Percentiles rank a stretch among this genome's conserved stretches.
phyloP scores from a whole-genome alignment of 345 rosid species.

The Diplotaxis tenuifolia region DNA sequence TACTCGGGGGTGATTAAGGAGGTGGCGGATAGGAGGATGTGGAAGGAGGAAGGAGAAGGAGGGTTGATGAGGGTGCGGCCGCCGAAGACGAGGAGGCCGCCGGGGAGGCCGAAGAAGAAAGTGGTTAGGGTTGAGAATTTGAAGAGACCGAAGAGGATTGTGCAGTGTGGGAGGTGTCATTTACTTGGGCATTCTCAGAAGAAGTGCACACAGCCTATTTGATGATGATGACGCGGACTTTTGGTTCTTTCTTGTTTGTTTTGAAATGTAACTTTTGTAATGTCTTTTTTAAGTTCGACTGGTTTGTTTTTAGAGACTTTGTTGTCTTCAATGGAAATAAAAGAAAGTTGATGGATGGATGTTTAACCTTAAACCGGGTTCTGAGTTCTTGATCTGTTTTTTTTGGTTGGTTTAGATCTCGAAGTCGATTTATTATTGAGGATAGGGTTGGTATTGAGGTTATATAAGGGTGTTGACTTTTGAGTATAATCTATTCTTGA shows the following conservation, averaged over 20 bases:
- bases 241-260: not conserved
- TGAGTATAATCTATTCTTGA: not conserved
- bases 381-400: not conserved
- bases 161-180: constrained; percentile 98
- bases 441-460: not conserved
- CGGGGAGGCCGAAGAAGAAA: constrained; percentile 97
- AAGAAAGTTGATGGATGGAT: not conserved
- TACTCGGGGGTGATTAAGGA: not conserved
- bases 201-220: constrained; percentile 88
- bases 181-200: constrained; percentile 98
- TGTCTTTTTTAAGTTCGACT: constrained; percentile 18
- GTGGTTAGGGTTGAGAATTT: constrained; percentile 87
- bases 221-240: constrained; percentile 22
- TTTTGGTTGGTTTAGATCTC: not conserved
- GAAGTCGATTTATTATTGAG: not conserved
- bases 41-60: not conserved
- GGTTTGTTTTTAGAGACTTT: constrained; percentile 12
- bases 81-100: constrained; percentile 94
- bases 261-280: constrained; percentile 35
- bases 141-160: constrained; percentile 91
- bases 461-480: constrained; percentile 2
- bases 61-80: constrained; percentile 46
- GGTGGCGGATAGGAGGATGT: not conserved
- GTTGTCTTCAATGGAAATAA: not conserved
- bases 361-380: not conserved